A percentile compares a stretch with the other conserved stretches of the same genome.
These are phyloP conservation scores for Hemisphaericaspora subhashii DNA, from an alignment of 1,139 yeast genomes.

Conservation along the genomic window DNA sequence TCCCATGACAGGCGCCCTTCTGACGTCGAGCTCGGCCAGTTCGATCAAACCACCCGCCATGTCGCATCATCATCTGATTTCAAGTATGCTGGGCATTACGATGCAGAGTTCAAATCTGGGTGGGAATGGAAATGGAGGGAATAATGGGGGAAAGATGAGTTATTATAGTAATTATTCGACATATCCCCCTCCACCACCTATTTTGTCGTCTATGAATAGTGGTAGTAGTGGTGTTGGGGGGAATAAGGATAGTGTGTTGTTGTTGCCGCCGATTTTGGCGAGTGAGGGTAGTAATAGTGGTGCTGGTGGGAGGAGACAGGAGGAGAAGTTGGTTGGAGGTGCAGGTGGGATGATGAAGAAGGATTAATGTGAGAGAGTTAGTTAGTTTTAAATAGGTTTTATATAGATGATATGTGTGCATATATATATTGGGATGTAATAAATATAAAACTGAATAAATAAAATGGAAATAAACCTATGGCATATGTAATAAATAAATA, in stretches of 20 bases:
- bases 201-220: slow-evolving; percentile 8
- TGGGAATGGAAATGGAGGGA: not conserved
- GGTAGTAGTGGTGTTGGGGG: not conserved
- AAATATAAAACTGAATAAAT: not conserved
- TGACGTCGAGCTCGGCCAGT: slow-evolving; percentile 5
- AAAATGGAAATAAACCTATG: too few species aligned
- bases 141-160: not conserved
- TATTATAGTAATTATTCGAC: slow-evolving; percentile 12
- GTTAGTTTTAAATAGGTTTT: too few species aligned
- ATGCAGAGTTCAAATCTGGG: slow-evolving; percentile 3
- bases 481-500: not conserved
- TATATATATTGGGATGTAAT: not conserved
- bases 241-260: slow-evolving; percentile 8
- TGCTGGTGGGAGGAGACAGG: slow-evolving; percentile 7
- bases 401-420: not conserved
- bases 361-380: not conserved
- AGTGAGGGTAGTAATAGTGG: slow-evolving; percentile 9
- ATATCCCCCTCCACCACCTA: slow-evolving; percentile 17
- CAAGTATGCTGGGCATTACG: slow-evolving; percentile 1
- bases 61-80: slow-evolving; percentile 4
- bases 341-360: too few species aligned
- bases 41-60: slow-evolving; percentile 1
- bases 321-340: not conserved
- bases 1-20: slow-evolving; percentile 3
- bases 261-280: slow-evolving; percentile 15